Percentiles rank a stretch among this genome's conserved stretches.
Conservation (phyloP, 2,329 filamentous ascomycete species). For the Diplodia intermedia region DNA sequence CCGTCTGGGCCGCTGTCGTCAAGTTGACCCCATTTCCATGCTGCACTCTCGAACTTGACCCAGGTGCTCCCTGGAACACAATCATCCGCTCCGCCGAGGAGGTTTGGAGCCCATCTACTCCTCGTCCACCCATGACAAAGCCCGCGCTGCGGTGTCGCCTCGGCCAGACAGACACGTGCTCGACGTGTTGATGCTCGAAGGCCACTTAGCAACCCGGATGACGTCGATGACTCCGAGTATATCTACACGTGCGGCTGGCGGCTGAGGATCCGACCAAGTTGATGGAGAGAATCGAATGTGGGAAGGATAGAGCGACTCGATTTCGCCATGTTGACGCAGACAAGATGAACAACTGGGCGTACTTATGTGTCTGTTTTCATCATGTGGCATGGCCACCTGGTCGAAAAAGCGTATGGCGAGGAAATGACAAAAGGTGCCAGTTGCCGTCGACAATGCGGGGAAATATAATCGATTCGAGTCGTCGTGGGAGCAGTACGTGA, state of each 20-base stretch:
- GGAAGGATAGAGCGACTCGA: constrained; percentile 38
- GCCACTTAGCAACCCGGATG: constrained; percentile 37
- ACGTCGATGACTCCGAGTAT: constrained; percentile 60
- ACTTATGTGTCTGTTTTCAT: constrained; percentile 60
- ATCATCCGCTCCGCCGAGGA: neutral
- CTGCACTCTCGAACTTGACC: neutral
- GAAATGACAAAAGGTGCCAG: constrained; percentile 44
- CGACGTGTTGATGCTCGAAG: constrained; percentile 35
- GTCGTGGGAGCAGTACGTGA: constrained; percentile 54
- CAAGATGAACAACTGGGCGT: constrained; percentile 56
- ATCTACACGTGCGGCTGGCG: constrained; percentile 55
- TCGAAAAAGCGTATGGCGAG: constrained; percentile 39
- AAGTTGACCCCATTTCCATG: neutral
- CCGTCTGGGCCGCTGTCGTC: constrained; percentile 14
- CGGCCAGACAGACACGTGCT: constrained; percentile 40
- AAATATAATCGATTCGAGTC: constrained; percentile 52
- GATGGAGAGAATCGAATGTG: constrained; percentile 52
- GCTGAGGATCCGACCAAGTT: constrained; percentile 53
- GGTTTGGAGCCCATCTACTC: constrained; percentile 46
- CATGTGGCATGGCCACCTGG: constrained; percentile 51
- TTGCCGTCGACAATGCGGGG: constrained; percentile 53
- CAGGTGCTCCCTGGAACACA: neutral
- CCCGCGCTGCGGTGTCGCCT: constrained; percentile 43
- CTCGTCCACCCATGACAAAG: constrained; percentile 43
- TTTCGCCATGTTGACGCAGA: constrained; percentile 62